Evolutionary conservation across 306 rosid species (phyloP).

Genomic region (Vicia faba): DNA sequence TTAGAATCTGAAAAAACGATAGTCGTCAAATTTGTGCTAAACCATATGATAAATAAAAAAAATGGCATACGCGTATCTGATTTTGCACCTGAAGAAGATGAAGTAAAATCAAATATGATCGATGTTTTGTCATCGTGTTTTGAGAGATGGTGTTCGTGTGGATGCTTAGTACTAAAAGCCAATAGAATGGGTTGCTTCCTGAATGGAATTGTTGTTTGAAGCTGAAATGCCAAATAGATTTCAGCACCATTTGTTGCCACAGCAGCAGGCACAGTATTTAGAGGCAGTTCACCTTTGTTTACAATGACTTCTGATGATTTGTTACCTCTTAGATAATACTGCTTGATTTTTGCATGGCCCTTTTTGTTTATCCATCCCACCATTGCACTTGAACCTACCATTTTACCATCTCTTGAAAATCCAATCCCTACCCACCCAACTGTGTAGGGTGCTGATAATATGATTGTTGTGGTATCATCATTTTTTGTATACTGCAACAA

Average conservation of each 20-base stretch:
- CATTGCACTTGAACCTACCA: conserved; percentile 98
- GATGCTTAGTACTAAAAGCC: conserved; percentile 66
- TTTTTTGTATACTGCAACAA: conserved; percentile 69
- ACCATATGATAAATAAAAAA: neutral
- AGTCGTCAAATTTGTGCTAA: conserved; percentile 1
- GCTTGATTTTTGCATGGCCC: conserved; percentile 85
- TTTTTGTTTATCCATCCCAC: conserved; percentile 86
- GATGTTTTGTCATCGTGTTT: conserved; percentile 67
- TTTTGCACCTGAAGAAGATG: conserved; percentile 69
- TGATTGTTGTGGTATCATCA: conserved; percentile 65
- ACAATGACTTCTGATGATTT: conserved; percentile 65
- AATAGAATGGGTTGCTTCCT: conserved; percentile 73
- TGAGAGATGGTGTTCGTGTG: conserved; percentile 65
- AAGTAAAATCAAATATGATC: conserved; percentile 71
- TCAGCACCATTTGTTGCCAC: conserved; percentile 86
- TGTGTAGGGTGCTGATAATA: conserved; percentile 86
- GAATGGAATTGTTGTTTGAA: conserved; percentile 57
- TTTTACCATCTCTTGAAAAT: conserved; percentile 80
- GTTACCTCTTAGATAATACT: conserved; percentile 76
- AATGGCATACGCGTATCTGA: neutral
- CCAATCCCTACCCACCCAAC: conserved; percentile 97
- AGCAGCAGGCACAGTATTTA: conserved; percentile 74
- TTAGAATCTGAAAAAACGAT: conserved; percentile 50
- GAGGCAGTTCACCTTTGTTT: conserved; percentile 93
- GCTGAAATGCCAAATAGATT: conserved; percentile 88